Conservation (phyloP, 2,329 filamentous ascomycete genomes). For the Cladophialophora exuberans region DNA sequence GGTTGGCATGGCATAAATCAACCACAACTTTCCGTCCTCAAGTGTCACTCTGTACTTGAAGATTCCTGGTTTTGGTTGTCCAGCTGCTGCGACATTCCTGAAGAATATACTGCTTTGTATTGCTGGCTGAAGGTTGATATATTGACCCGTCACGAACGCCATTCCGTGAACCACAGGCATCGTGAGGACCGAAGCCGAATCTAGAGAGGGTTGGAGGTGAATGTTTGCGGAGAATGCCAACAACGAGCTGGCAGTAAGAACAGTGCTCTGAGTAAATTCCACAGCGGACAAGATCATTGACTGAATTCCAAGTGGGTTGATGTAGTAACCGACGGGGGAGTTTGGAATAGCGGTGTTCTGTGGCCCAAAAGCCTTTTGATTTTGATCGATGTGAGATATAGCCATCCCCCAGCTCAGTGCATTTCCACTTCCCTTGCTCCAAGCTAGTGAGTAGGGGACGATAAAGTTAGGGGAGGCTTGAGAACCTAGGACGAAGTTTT, state of each 20-base stretch:
- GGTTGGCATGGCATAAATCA: slow-evolving; percentile 72
- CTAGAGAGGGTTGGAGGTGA: slow-evolving; percentile 62
- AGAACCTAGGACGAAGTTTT: slow-evolving; percentile 76
- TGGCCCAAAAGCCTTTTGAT: slow-evolving; percentile 68
- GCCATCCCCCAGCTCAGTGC: slow-evolving; percentile 75
- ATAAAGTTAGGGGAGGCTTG: slow-evolving; percentile 73
- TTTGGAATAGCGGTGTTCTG: slow-evolving; percentile 56
- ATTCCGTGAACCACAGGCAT: slow-evolving; percentile 90
- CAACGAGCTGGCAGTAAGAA: slow-evolving; percentile 57
- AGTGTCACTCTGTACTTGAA: slow-evolving; percentile 76
- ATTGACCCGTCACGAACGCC: slow-evolving; percentile 80
- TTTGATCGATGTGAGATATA: slow-evolving; percentile 72
- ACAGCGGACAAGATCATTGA: slow-evolving; percentile 77
- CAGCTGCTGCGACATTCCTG: slow-evolving; percentile 61
- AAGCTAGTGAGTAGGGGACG: slow-evolving; percentile 73
- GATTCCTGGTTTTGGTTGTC: slow-evolving; percentile 62
- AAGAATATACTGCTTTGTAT: slow-evolving; percentile 78
- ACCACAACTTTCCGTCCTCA: slow-evolving; percentile 74
- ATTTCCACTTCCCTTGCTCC: slow-evolving; percentile 66
- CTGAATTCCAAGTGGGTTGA: slow-evolving; percentile 81
- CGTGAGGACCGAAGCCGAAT: slow-evolving; percentile 63
- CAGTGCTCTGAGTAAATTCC: slow-evolving; percentile 68
- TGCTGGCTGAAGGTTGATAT: slow-evolving; percentile 69
- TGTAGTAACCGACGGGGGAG: slow-evolving; percentile 69
- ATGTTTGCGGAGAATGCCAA: slow-evolving; percentile 66